phyloP scores from a whole-genome alignment of 306 rosid species.

The Lathyrus sativus region DNA sequence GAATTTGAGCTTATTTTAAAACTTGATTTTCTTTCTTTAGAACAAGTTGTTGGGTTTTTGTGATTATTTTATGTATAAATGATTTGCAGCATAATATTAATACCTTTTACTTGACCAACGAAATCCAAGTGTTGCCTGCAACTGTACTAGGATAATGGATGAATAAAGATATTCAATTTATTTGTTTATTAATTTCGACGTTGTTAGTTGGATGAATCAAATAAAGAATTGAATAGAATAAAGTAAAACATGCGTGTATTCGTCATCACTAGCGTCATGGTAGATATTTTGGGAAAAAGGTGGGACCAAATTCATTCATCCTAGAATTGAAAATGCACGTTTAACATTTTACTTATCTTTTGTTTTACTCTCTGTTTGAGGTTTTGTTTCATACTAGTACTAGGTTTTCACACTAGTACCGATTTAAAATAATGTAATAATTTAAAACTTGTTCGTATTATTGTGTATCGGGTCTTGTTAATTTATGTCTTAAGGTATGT shows the following conservation, averaged over 20 bases:
- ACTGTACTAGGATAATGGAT: constrained; percentile 30
- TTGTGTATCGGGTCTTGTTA: no score
- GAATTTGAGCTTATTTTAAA: constrained; percentile 4
- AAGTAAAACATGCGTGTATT: constrained; percentile 30
- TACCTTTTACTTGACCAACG: constrained; percentile 29
- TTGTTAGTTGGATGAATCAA: constrained; percentile 36
- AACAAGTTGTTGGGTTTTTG: constrained; percentile 6
- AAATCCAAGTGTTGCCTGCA: constrained; percentile 32
- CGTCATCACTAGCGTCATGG: constrained; percentile 62
- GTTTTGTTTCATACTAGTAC: no score
- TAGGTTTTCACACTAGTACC: background rate
- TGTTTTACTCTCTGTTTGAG: background rate
- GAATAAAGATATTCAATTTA: constrained; percentile 19
- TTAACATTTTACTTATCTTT: background rate
- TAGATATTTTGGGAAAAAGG: constrained; percentile 50
- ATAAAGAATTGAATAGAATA: constrained; percentile 34
- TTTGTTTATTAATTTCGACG: constrained; percentile 29
- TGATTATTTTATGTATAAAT: background rate
- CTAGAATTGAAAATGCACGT: constrained; percentile 16
- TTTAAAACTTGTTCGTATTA: no score
- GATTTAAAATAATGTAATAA: no score
- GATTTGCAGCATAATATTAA: background rate
- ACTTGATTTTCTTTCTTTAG: background rate
- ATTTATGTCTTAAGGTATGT: no score
- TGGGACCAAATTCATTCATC: constrained; percentile 28